Conservation (phyloP, 805 yeast genomes). For the Ogataea salicorniae region DNA sequence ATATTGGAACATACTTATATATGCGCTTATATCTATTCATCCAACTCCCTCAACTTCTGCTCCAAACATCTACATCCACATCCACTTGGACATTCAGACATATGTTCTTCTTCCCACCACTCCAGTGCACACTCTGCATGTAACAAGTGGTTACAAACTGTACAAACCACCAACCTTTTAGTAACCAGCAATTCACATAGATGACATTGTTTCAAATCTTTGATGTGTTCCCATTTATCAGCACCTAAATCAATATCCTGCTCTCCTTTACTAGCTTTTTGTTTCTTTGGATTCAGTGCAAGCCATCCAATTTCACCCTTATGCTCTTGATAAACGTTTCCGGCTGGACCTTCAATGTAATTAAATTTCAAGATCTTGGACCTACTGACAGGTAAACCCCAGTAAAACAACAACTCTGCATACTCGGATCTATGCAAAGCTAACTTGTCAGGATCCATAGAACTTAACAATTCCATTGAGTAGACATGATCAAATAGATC, state of each 20-base stretch:
- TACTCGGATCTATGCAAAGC: slow-evolving; percentile 56
- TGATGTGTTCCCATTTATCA: slow-evolving; percentile 11
- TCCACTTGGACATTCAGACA: slow-evolving; percentile 70
- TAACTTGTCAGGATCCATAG: slow-evolving; percentile 34
- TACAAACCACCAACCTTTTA: slow-evolving; percentile 62
- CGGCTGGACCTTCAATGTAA: slow-evolving; percentile 22
- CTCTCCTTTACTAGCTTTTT: not conserved
- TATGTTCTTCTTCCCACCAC: slow-evolving; percentile 61
- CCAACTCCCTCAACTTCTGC: slow-evolving; percentile 10
- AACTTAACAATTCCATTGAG: slow-evolving; percentile 36
- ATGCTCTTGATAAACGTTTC: slow-evolving; percentile 18
- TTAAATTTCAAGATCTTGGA: slow-evolving; percentile 74
- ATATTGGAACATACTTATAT: too few relatives aligned
- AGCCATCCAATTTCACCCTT: slow-evolving; percentile 28
- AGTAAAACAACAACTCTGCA: slow-evolving; percentile 67
- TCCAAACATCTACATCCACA: slow-evolving; percentile 74
- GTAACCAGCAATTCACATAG: slow-evolving; percentile 59
- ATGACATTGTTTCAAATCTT: slow-evolving; percentile 44
- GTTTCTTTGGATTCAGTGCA: slow-evolving; percentile 11
- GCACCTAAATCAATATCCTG: slow-evolving; percentile 3
- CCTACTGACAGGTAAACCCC: slow-evolving; percentile 82
- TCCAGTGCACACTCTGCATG: slow-evolving; percentile 73
- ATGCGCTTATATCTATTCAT: not conserved
- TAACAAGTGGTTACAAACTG: slow-evolving; percentile 69
- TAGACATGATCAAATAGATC: slow-evolving; percentile 42